Evolutionary conservation across 495 filamentous ascomycete species (phyloP), one percentile per base, ranked within the genome.

Genomic region (Hyphodiscus hymeniophilus): DNA sequence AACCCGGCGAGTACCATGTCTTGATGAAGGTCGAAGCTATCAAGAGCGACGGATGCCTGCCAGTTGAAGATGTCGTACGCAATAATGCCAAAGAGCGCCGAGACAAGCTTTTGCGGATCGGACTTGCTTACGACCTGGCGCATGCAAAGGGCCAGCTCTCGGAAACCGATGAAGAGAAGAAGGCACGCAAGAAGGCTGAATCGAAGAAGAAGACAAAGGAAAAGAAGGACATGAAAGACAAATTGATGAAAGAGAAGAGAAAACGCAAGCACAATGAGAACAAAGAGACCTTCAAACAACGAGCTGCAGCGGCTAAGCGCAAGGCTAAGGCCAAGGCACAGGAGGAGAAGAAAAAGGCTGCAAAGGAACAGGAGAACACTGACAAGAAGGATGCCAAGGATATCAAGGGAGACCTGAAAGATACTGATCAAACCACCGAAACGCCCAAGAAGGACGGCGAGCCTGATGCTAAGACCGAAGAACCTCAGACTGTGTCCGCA

Each of bases 31-130:
- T 95, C 52, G 83, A 82, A 3, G 87, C 89, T 12, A 75, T 71
- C 18, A 74, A 83, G 38, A 51, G 69, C 45, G 55, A 67, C 15
- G 62, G 66, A 5, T 59, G 62, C 1, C 58, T 73, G 15, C 74
- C 77, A 0, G 74, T 83, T n/a, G 84, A 90, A 54, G 75, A 87
- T 0, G 77, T 81, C 2, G 76, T 94, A 7, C 72, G 76, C 16
- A 68, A 72, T 1, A 75, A 81, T 41, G 85, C 79, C 13, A 70
- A 74, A 32, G 60, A 61, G 1, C 73, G 77, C 20, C 80, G 88
- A 22, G 87, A 90, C 38, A 95, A 95, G 64, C 71, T 95, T 1
- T 74, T 91, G 0, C 79, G 84, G 44, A 80, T 90, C 26, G 89
- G 86, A 2, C 75, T 87, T 16, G 79, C 82, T 5, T 92, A 94